Evolutionary conservation across 768 basidiomycete genomes (phyloP).

Genomic region (Collybia nuda): DNA sequence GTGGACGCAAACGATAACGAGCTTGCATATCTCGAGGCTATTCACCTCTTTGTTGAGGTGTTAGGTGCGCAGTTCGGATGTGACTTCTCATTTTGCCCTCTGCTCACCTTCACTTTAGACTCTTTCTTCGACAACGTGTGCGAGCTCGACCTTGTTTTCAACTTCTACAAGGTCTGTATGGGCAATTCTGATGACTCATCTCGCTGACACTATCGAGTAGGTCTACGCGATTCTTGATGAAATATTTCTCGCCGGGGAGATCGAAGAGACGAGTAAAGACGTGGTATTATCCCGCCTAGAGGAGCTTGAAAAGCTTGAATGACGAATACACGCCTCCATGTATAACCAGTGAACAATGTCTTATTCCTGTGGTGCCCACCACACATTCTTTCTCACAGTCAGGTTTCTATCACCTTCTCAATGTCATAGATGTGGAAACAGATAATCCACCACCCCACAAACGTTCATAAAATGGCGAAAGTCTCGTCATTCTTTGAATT

Average conservation of each 20-base stretch:
- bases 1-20: conserved; percentile 99
- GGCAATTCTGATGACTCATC: background rate
- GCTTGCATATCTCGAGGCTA: conserved; percentile 94
- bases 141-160: conserved; percentile 97
- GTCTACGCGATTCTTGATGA: conserved; percentile 99
- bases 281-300: conserved; percentile 91
- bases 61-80: conserved; percentile 59
- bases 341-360: background rate
- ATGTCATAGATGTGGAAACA: no score
- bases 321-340: background rate
- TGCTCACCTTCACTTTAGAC: conserved; percentile 46
- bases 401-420: no score
- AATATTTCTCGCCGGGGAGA: conserved; percentile 96
- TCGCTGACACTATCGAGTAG: conserved; percentile 34
- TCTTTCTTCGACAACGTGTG: conserved; percentile 99
- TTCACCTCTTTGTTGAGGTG: conserved; percentile 97
- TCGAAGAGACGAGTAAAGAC: conserved; percentile 97
- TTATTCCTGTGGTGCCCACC: no score
- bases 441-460: no score
- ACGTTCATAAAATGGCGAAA: no score
- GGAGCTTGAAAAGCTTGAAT: conserved; percentile 92
- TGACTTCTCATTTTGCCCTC: background rate
- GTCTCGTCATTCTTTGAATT: background rate
- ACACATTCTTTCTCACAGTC: no score
- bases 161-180: conserved; percentile 86